Evolutionary conservation across 306 rosid genomes (phyloP).

Genomic region (Castanea sativa): DNA sequence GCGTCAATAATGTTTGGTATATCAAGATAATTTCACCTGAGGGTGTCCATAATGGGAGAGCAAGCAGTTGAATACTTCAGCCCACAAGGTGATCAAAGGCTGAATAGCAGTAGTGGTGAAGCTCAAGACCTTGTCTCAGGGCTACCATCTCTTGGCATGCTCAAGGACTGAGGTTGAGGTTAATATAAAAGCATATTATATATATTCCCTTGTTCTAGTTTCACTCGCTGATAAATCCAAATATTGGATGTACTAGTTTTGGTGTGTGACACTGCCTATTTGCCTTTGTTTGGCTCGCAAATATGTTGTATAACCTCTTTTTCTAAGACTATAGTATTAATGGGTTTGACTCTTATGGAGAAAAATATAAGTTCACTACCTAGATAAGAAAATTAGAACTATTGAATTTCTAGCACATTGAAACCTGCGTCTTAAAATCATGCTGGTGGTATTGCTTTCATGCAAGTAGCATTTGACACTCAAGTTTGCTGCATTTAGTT

Average conservation of each 20-base stretch:
- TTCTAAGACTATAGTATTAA: not conserved
- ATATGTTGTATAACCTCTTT: not conserved
- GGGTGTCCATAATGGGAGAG: constrained; percentile 80
- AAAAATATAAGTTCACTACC: not conserved
- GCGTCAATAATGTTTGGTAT: constrained; percentile 79
- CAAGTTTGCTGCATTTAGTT: not conserved
- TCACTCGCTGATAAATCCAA: constrained; percentile 18
- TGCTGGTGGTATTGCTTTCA: not conserved
- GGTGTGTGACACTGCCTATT: constrained; percentile 18
- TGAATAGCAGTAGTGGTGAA: constrained; percentile 42
- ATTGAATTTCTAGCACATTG: not conserved
- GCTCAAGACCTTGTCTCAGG: constrained; percentile 55
- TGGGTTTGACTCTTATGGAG: not conserved
- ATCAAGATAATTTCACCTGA: constrained; percentile 85
- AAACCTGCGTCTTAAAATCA: not conserved
- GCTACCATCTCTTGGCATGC: constrained; percentile 58
- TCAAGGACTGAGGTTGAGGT: constrained; percentile 48
- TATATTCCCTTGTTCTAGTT: constrained; percentile 4
- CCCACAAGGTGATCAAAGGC: constrained; percentile 58
- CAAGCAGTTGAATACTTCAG: constrained; percentile 54
- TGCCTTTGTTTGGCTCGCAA: not conserved
- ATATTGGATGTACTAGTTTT: constrained; percentile 19
- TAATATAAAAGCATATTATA: constrained; percentile 6
- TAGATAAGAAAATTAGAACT: not conserved
- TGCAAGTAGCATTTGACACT: not conserved